Evolutionary conservation across 164 flowering plant genomes (phyloP), one percentile per base, ranked within the genome.

Genomic region (Kingdonia uniflora): DNA sequence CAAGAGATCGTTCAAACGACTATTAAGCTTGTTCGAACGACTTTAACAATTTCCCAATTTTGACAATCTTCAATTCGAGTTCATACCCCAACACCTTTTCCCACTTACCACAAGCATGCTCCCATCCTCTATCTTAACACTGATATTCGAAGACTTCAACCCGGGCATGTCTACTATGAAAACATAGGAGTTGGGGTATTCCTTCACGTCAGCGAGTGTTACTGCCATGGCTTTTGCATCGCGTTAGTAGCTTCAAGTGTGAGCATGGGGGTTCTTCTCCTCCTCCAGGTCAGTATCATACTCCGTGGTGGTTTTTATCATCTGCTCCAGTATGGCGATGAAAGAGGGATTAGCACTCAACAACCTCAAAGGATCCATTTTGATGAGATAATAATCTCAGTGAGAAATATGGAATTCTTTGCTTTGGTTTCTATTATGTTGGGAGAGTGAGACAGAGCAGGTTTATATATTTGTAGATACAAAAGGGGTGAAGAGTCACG

Each of bases 131-230:
- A 72, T 42, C 40, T 62, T 68, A 4, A 72, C 70, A 48, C 62
- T 72, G 37, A 72, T 62, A 23, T 68, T 57, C 2, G 44, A 65
- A 1, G 68, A 21, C 26, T 68, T 72, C 35, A 72, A 5, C 14
- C 76, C 70, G 0, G 72, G 76, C 72, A 68, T 72, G 65, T 68
- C 72, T 19, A 72, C n/a, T 6, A 68, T 35, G 57, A 64, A 68
- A 0, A 37, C 57, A 56, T 67, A 71, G 0, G 62, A 42, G 11
- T 55, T 54, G 5, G 65, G 67, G 49, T 58, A 59, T 48, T 71
- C 75, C n/a, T 61, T 71, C 37, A 71, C 54, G 58, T 71, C 72
- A 0, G 65, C 72, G 19, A 66, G 72, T 14, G 75, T 71, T 1
- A 59, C 11, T 4, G 69, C 67, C 70, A 71, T 68, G 19, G 75